These are phyloP conservation scores for Tremella fuciformis DNA, from an alignment of 768 basidiomycete genomes.

Conservation along the genomic window DNA sequence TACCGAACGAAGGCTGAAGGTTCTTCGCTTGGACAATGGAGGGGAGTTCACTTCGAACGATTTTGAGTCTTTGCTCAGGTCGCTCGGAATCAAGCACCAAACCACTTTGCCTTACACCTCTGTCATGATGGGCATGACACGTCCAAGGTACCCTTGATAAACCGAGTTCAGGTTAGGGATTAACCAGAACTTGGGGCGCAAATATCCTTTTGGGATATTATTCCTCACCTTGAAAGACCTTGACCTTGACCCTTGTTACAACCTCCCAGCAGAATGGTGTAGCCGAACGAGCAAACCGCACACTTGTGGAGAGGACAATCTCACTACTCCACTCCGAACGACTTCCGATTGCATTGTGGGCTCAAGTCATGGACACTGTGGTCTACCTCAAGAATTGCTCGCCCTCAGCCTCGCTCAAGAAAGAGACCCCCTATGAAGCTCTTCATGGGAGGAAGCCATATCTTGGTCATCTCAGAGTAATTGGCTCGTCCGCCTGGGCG, in stretches of 20 bases:
- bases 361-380: slow-evolving; percentile 11
- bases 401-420: slow-evolving; percentile 6
- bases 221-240: slow-evolving; percentile 4
- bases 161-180: too few relatives aligned
- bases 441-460: background rate
- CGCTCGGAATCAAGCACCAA: too few relatives aligned
- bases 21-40: slow-evolving; percentile 13
- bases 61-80: too few relatives aligned
- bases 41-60: slow-evolving; percentile 9
- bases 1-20: slow-evolving; percentile 9
- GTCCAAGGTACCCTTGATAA: too few relatives aligned
- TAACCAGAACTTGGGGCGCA: too few relatives aligned
- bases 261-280: slow-evolving; percentile 14
- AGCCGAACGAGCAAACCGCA: slow-evolving; percentile 11
- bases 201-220: too few relatives aligned
- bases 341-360: slow-evolving; percentile 7
- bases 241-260: slow-evolving; percentile 5
- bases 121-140: too few relatives aligned
- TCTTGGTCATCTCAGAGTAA: slow-evolving; percentile 1
- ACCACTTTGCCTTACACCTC: too few relatives aligned
- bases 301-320: slow-evolving; percentile 10
- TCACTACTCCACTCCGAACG: slow-evolving; percentile 9
- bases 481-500: slow-evolving; percentile 5
- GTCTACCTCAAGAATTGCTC: slow-evolving; percentile 14
- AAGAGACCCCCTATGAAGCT: slow-evolving; percentile 5